Percentiles rank a stretch among this genome's conserved stretches.
Evolutionary conservation across 2,329 filamentous ascomycete species (phyloP).

Genomic region (Blumeria hordei): DNA sequence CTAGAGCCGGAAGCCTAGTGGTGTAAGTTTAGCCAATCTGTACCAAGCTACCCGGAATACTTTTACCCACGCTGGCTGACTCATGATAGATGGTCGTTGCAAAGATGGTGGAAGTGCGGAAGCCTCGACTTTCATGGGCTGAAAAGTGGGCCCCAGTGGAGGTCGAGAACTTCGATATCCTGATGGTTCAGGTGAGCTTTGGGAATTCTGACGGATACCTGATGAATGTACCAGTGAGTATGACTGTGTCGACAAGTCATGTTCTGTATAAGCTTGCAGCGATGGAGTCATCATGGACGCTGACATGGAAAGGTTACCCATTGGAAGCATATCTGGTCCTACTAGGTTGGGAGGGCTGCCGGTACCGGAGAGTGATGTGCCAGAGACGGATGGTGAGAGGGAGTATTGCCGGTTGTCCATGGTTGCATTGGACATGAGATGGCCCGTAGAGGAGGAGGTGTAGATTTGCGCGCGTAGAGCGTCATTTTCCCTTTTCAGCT

Average conservation of each 20-base stretch:
- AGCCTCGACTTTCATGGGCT: conserved; percentile 12
- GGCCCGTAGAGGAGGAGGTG: conserved; percentile 13
- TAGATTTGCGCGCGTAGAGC: conserved; percentile 16
- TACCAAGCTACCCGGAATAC: background rate
- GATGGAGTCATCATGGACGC: conserved; percentile 13
- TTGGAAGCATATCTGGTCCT: conserved; percentile 13
- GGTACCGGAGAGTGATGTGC: conserved; percentile 12
- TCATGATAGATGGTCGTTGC: conserved; percentile 5
- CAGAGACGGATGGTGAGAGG: conserved; percentile 15
- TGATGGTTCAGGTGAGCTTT: conserved; percentile 17
- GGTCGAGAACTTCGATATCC: conserved; percentile 15
- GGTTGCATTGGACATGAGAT: conserved; percentile 10
- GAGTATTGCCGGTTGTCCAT: conserved; percentile 13
- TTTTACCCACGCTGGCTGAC: conserved; percentile 6
- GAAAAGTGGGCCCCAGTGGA: conserved; percentile 15
- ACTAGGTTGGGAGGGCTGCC: conserved; percentile 12
- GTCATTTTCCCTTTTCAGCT: conserved; percentile 19
- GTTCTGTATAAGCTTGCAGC: conserved; percentile 14
- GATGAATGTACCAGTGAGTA: conserved; percentile 16
- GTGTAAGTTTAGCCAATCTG: conserved; percentile 6
- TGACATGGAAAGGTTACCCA: conserved; percentile 13
- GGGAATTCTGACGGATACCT: conserved; percentile 15
- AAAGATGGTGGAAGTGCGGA: conserved; percentile 2
- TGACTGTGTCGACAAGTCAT: conserved; percentile 13
- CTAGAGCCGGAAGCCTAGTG: conserved; percentile 12